Conservation (phyloP, 176 grass and related monocot genomes). For the Aegilops bicornis region DNA sequence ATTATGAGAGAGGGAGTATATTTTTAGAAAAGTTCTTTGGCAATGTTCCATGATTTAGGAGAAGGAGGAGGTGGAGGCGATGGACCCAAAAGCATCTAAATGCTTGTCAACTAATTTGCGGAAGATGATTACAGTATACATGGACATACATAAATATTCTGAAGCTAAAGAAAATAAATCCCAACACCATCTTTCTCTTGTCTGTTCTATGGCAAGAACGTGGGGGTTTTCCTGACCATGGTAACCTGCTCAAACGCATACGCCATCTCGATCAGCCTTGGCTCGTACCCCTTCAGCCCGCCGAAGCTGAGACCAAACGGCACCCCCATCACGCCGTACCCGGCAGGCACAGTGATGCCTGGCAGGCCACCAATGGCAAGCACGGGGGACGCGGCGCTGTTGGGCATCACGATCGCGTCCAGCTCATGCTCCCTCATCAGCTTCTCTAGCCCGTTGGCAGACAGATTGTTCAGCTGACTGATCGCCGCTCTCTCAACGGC, state of each 20-base stretch:
- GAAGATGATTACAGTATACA: background rate
- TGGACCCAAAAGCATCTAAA: no score
- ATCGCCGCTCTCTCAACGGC: constrained; percentile 10
- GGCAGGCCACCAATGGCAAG: constrained; percentile 60
- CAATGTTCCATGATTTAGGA: no score
- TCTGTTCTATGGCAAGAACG: no score
- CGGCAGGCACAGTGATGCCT: constrained; percentile 57
- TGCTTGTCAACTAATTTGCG: no score
- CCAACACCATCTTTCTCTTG: background rate
- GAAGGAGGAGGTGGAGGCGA: no score
- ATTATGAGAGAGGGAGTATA: no score
- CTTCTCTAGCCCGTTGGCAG: constrained; percentile 33
- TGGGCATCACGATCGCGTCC: constrained; percentile 44
- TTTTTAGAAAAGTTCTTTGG: no score
- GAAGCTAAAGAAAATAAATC: background rate
- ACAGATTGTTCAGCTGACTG: constrained; percentile 35
- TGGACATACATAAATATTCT: background rate
- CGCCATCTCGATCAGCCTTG: no score
- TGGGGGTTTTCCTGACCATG: no score
- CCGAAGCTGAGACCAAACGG: no score
- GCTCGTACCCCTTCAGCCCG: no score
- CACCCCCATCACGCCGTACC: constrained; percentile 21
- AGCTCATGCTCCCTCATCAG: constrained; percentile 39
- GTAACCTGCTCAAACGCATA: no score
- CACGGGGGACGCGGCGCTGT: background rate